These are phyloP conservation scores for Fraxinus platypoda DNA, from an alignment of 305 asterid genomes.

Conservation along the genomic window DNA sequence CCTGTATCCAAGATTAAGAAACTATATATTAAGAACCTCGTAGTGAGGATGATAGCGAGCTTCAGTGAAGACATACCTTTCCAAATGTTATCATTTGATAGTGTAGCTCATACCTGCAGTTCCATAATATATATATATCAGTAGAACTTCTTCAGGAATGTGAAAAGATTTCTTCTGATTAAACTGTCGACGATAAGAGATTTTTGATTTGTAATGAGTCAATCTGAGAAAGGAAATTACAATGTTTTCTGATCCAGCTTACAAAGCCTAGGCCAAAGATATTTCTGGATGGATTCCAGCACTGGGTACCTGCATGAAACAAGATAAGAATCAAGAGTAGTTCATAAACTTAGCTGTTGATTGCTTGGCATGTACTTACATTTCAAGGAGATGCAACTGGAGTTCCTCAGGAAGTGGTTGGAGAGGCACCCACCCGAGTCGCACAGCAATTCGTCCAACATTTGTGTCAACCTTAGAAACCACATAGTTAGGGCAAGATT, in stretches of 20 bases:
- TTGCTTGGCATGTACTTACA: conserved; percentile 52
- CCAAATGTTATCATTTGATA: conserved; percentile 98
- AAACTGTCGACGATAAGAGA: neutral
- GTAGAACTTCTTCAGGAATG: conserved; percentile 24
- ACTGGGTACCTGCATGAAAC: conserved; percentile 65
- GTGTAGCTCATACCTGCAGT: conserved; percentile 90
- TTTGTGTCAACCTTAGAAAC: conserved; percentile 86
- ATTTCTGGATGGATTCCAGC: conserved; percentile 81
- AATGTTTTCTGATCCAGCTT: conserved; percentile 82
- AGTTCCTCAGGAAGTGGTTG: conserved; percentile 94
- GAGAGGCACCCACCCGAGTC: conserved; percentile 99
- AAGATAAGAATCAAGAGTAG: conserved; percentile 26
- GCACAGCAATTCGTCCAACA: conserved; percentile 94
- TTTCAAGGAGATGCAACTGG: conserved; percentile 87
- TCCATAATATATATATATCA: conserved; percentile 31
- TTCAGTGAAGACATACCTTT: conserved; percentile 54
- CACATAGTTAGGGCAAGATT: conserved; percentile 27
- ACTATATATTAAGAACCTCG: conserved; percentile 9
- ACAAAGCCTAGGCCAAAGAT: conserved; percentile 94
- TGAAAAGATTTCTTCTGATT: conserved; percentile 17
- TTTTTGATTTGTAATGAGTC: neutral
- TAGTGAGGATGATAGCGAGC: conserved; percentile 1
- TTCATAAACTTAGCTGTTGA: conserved; percentile 13
- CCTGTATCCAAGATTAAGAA: conserved; percentile 48
- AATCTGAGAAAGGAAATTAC: conserved; percentile 39